Evolutionary conservation across 768 basidiomycete species (phyloP).

Genomic region (Tulasnella sp.): DNA sequence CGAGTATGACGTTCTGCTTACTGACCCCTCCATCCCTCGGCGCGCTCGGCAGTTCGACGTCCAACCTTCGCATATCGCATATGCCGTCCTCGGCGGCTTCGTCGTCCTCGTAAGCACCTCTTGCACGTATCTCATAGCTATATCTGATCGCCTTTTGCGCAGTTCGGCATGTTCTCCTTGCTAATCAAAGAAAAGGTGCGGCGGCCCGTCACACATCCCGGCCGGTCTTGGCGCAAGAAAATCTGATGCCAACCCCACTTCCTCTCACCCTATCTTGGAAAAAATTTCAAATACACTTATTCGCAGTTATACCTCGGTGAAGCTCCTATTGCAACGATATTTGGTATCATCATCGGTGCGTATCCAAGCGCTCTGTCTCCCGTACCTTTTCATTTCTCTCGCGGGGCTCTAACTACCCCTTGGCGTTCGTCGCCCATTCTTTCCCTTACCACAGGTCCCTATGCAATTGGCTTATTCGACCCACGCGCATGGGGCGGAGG

Average conservation of each 20-base stretch:
- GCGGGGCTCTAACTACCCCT: conserved; percentile 23
- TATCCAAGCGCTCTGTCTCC: not conserved
- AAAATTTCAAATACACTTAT: not conserved
- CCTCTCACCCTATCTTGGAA: no score
- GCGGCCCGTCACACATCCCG: no score
- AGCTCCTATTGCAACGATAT: conserved; percentile 89
- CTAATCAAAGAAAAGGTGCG: conserved; percentile 75
- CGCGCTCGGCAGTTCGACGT: conserved; percentile 39
- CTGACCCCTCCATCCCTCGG: no score
- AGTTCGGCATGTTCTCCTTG: conserved; percentile 95
- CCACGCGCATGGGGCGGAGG: conserved; percentile 57
- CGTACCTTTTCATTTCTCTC: conserved; percentile 29
- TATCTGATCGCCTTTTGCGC: not conserved
- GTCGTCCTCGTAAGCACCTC: conserved; percentile 50
- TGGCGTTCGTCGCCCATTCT: not conserved
- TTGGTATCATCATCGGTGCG: conserved; percentile 71
- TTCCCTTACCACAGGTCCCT: conserved; percentile 43
- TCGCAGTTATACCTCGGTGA: conserved; percentile 82
- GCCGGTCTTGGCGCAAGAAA: not conserved
- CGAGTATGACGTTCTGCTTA: not conserved
- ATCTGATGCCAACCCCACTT: not conserved
- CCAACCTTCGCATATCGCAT: conserved; percentile 60
- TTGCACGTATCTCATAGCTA: not conserved
- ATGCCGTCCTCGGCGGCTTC: conserved; percentile 71
- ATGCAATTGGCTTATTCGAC: conserved; percentile 69